These are phyloP conservation scores for Pseudonitzschia delicatissima DNA, from an alignment of 108 stramenopile species.

Conservation along the genomic window DNA sequence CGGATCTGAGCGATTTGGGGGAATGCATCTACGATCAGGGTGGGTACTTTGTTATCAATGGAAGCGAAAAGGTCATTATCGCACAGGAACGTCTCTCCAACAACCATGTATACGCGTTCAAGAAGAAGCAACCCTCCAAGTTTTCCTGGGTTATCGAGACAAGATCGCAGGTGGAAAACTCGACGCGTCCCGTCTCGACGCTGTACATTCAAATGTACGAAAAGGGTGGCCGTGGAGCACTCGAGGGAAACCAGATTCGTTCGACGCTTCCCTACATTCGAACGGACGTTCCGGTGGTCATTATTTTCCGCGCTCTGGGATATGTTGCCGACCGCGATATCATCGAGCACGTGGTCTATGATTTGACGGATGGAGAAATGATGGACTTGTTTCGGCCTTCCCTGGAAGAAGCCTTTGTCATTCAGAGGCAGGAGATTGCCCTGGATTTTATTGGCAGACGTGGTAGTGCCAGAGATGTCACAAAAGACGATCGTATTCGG, in stretches of 20 bases:
- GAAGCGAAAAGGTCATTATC: slow-evolving; percentile 98
- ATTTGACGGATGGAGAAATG: slow-evolving; percentile 95
- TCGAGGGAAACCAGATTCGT: slow-evolving; percentile 95
- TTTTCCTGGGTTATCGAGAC: slow-evolving; percentile 96
- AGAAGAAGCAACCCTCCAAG: slow-evolving; percentile 95
- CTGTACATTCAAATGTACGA: slow-evolving; percentile 97
- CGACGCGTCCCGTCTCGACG: slow-evolving; percentile 89
- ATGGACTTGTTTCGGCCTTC: slow-evolving; percentile 95
- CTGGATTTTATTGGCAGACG: slow-evolving; percentile 96
- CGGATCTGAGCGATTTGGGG: slow-evolving; percentile 93
- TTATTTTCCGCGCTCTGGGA: slow-evolving; percentile 97
- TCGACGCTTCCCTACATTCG: slow-evolving; percentile 95
- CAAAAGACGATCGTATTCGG: slow-evolving; percentile 94
- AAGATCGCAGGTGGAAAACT: slow-evolving; percentile 89
- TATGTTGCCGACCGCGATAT: slow-evolving; percentile 94
- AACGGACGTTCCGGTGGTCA: slow-evolving; percentile 96
- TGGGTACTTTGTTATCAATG: slow-evolving; percentile 99
- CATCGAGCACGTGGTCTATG: slow-evolving; percentile 98
- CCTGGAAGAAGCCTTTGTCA: slow-evolving; percentile 94
- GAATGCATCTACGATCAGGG: slow-evolving; percentile 99
- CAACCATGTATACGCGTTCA: slow-evolving; percentile 98
- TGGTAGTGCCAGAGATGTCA: slow-evolving; percentile 89
- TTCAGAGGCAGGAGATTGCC: slow-evolving; percentile 90
- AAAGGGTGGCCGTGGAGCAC: slow-evolving; percentile 85
- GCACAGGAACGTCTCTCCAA: slow-evolving; percentile 98